A percentile compares a stretch with the other conserved stretches of the same genome.
Conservation (phyloP, 148 eudicot genomes). For the Salicornia ramosissima region DNA sequence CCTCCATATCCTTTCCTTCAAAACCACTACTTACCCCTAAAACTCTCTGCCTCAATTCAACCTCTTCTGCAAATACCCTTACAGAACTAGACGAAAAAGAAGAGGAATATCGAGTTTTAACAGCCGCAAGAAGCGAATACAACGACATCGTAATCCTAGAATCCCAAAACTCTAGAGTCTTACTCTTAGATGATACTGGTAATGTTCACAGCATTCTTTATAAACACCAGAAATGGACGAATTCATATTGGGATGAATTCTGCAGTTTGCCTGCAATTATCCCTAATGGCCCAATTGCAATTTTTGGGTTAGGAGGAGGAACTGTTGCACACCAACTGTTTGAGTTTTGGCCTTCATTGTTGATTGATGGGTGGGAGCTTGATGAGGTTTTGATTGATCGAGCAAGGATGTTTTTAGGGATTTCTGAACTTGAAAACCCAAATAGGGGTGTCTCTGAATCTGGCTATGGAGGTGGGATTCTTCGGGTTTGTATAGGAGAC, state of each 20-base stretch:
- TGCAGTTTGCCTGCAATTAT: conserved; percentile 71
- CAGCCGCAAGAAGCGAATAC: conserved; percentile 41
- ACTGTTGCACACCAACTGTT: conserved; percentile 76
- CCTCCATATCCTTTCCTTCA: not conserved
- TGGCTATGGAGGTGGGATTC: conserved; percentile 46
- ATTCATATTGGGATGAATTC: conserved; percentile 86
- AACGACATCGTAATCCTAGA: conserved; percentile 69
- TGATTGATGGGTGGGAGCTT: conserved; percentile 86
- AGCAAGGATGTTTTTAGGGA: conserved; percentile 62
- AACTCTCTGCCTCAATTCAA: conserved; percentile 5
- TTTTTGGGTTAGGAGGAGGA: conserved; percentile 84
- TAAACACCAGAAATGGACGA: conserved; percentile 60
- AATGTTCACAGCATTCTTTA: conserved; percentile 72
- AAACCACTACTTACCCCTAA: not conserved
- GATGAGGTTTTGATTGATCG: conserved; percentile 60
- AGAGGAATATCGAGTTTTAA: conserved; percentile 43
- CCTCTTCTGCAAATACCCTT: conserved; percentile 6
- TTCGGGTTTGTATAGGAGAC: conserved; percentile 64
- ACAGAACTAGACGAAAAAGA: conserved; percentile 13
- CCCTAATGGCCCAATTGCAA: conserved; percentile 72
- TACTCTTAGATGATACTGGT: conserved; percentile 70
- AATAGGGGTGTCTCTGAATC: too few species aligned
- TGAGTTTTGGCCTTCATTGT: conserved; percentile 63
- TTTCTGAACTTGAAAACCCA: conserved; percentile 54
- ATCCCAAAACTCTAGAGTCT: conserved; percentile 41